A percentile compares a stretch with the other conserved stretches of the same genome.
Conservation (phyloP, 2,329 filamentous ascomycete species). For the Penicillium hesseltinei region DNA sequence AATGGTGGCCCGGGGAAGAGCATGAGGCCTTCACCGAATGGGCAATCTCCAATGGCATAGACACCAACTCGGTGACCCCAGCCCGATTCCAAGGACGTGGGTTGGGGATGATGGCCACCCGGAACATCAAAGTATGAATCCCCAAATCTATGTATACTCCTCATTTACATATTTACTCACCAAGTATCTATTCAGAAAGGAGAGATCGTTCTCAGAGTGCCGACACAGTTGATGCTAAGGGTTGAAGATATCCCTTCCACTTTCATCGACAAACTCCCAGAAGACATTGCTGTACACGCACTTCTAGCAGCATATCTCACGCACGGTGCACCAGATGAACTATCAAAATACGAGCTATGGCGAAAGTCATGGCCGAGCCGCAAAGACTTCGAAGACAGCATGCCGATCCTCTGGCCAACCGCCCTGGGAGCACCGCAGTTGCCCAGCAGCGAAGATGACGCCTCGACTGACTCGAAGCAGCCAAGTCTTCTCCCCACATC, state of each 20-base stretch:
- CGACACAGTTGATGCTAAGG: constrained; percentile 62
- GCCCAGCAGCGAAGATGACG: constrained; percentile 28
- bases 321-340: constrained; percentile 47
- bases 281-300: constrained; percentile 64
- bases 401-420: constrained; percentile 57
- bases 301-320: constrained; percentile 69
- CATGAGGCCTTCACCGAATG: constrained; percentile 63
- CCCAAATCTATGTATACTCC: too few species aligned
- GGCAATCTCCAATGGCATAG: constrained; percentile 64
- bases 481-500: constrained; percentile 34
- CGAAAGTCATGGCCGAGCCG: constrained; percentile 64
- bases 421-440: constrained; percentile 38
- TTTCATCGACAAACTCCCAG: constrained; percentile 54
- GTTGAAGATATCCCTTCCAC: constrained; percentile 57
- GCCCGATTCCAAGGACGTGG: constrained; percentile 69
- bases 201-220: constrained; percentile 65
- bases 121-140: constrained; percentile 59
- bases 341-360: constrained; percentile 57
- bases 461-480: background rate
- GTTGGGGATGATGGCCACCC: constrained; percentile 72
- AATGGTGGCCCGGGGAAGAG: constrained; percentile 35
- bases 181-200: constrained; percentile 47
- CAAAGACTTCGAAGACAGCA: constrained; percentile 57
- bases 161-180: constrained; percentile 1
- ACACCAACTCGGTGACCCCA: constrained; percentile 66